These are phyloP conservation scores for Coemansia sp. DNA, from an alignment of 192 early-diverging fungal genomes.

Conservation along the genomic window DNA sequence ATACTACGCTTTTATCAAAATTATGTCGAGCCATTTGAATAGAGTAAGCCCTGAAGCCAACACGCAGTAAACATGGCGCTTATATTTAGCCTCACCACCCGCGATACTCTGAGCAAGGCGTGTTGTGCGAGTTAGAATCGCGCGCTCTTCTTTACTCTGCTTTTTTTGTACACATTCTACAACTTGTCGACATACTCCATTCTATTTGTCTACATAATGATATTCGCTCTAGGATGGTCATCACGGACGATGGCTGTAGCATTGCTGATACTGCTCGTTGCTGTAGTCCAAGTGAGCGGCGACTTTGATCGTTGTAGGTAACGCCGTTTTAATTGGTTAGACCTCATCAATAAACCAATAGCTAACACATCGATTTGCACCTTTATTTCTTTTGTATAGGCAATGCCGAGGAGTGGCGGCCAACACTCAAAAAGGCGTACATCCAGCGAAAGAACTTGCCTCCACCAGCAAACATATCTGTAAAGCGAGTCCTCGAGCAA, in stretches of 20 bases:
- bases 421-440: conserved; percentile 46
- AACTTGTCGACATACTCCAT: background rate
- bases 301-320: conserved; percentile 39
- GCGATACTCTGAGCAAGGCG: background rate
- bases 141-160: background rate
- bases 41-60: background rate
- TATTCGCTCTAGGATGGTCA: background rate
- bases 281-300: background rate
- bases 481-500: conserved; percentile 39
- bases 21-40: background rate
- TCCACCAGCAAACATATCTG: conserved; percentile 31
- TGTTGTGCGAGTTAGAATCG: background rate
- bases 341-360: background rate
- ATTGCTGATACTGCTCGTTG: conserved; percentile 8
- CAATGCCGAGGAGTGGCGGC: conserved; percentile 41
- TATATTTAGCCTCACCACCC: background rate
- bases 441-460: conserved; percentile 40
- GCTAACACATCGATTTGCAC: background rate
- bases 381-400: conserved; percentile 18
- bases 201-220: background rate
- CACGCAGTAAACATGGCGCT: background rate
- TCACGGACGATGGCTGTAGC: background rate
- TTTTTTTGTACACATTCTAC: background rate
- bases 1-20: background rate
- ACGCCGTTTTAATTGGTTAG: background rate